phyloP scores from a whole-genome alignment of 2,329 filamentous ascomycete species.

The Ciborinia camelliae region DNA sequence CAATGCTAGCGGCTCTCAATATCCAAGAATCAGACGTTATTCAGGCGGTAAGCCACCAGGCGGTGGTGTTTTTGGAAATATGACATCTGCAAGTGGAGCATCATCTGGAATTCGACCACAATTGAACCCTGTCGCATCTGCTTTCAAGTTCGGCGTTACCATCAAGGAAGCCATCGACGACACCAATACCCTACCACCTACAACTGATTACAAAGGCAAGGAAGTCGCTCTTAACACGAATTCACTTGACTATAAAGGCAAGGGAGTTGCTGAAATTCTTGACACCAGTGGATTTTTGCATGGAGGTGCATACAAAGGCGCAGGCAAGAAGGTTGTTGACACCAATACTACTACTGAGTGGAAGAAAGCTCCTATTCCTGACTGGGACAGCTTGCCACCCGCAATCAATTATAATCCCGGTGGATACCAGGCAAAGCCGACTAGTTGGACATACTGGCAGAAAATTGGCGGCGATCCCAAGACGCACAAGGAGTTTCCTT shows the following conservation, averaged over 20 bases:
- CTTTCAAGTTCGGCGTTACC: conserved; percentile 5
- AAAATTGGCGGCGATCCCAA: conserved; percentile 16
- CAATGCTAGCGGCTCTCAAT: not conserved
- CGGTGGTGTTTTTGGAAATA: conserved; percentile 4
- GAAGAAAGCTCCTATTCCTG: conserved; percentile 13
- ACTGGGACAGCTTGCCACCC: conserved; percentile 4
- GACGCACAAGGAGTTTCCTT: conserved; percentile 13
- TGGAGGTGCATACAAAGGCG: not conserved
- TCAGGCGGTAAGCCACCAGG: conserved; percentile 12
- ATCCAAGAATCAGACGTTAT: conserved; percentile 7
- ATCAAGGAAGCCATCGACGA: not conserved
- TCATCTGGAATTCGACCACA: not conserved
- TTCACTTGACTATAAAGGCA: not conserved
- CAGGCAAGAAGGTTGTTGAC: not conserved
- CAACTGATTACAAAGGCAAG: not conserved
- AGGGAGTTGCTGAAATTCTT: not conserved
- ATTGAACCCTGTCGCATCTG: not conserved
- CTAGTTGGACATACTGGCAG: conserved; percentile 19
- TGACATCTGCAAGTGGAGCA: not conserved
- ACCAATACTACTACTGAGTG: not conserved
- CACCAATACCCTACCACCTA: not conserved
- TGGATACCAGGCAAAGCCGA: conserved; percentile 9
- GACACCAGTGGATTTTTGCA: not conserved
- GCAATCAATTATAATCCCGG: conserved; percentile 10
- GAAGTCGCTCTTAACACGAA: not conserved